Conservation (phyloP, 78 protist genomes). For the Planoprotostelium fungivorum region DNA sequence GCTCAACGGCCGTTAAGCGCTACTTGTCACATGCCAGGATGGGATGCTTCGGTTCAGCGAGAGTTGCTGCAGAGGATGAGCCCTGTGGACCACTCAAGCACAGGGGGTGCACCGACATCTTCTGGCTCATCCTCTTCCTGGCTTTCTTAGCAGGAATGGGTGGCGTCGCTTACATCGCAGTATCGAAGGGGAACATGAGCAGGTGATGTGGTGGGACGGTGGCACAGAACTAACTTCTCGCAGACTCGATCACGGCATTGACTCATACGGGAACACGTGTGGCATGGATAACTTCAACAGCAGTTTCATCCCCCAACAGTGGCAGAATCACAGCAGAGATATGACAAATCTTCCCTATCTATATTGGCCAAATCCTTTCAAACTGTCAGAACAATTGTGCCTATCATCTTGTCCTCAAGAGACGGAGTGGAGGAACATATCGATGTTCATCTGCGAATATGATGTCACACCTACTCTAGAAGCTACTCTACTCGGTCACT, state of each 20-base stretch:
- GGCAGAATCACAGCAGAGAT: neutral
- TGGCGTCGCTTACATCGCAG: conserved; percentile 30
- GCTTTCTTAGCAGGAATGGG: conserved; percentile 82
- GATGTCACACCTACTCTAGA: neutral
- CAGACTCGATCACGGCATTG: neutral
- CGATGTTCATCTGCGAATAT: neutral
- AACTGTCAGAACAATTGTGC: neutral
- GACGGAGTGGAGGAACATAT: neutral
- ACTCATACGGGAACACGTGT: neutral
- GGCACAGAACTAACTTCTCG: neutral
- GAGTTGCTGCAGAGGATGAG: neutral
- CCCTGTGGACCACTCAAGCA: neutral
- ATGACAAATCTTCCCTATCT: neutral
- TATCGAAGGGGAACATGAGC: conserved; percentile 61
- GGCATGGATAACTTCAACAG: neutral
- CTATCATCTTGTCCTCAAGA: neutral
- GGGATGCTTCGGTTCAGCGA: too few species aligned
- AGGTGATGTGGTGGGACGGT: conserved; percentile 32
- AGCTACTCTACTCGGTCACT: neutral
- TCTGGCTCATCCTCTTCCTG: conserved; percentile 62
- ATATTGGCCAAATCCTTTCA: neutral
- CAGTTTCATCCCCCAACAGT: neutral
- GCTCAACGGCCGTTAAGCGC: too few species aligned
- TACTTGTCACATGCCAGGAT: too few species aligned
- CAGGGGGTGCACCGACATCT: conserved; percentile 59